Percentiles rank a stretch among this genome's conserved stretches.
These are phyloP conservation scores for Rhizomucor pusillus DNA, from an alignment of 371 early-diverging fungal genomes.

Conservation along the genomic window DNA sequence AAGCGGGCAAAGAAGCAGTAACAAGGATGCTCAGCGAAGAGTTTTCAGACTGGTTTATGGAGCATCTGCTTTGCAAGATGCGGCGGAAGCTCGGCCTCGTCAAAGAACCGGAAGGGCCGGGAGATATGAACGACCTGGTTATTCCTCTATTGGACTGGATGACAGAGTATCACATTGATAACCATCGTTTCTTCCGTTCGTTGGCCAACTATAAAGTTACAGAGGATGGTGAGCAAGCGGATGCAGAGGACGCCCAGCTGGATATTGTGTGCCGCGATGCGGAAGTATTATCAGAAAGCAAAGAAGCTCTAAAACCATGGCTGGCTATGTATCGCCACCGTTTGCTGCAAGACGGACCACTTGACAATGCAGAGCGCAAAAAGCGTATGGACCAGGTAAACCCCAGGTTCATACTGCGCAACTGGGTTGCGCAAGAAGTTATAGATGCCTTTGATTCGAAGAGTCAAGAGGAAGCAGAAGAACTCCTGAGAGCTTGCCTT, in stretches of 20 bases:
- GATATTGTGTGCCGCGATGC: slow-evolving; percentile 33
- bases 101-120: slow-evolving; percentile 5
- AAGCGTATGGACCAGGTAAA: slow-evolving; percentile 59
- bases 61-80: slow-evolving; percentile 54
- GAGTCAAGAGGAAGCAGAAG: slow-evolving; percentile 21
- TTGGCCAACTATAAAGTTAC: slow-evolving; percentile 42
- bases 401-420: slow-evolving; percentile 71
- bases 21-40: slow-evolving; percentile 45
- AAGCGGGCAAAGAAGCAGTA: slow-evolving; percentile 44
- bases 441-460: slow-evolving; percentile 44
- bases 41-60: slow-evolving; percentile 52
- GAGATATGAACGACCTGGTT: slow-evolving; percentile 58
- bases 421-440: slow-evolving; percentile 72
- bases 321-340: slow-evolving; percentile 51
- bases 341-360: slow-evolving; percentile 30
- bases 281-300: slow-evolving; percentile 9
- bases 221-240: slow-evolving; percentile 35
- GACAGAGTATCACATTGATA: slow-evolving; percentile 59
- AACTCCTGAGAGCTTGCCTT: slow-evolving; percentile 49
- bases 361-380: slow-evolving; percentile 28
- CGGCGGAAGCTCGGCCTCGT: slow-evolving; percentile 52
- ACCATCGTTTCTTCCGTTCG: slow-evolving; percentile 71
- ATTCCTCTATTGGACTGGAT: slow-evolving; percentile 72
- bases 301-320: slow-evolving; percentile 37
- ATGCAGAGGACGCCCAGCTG: slow-evolving; percentile 33